Conservation (phyloP, 2,329 filamentous ascomycete species). For the Aspergillus quadricinctus region DNA sequence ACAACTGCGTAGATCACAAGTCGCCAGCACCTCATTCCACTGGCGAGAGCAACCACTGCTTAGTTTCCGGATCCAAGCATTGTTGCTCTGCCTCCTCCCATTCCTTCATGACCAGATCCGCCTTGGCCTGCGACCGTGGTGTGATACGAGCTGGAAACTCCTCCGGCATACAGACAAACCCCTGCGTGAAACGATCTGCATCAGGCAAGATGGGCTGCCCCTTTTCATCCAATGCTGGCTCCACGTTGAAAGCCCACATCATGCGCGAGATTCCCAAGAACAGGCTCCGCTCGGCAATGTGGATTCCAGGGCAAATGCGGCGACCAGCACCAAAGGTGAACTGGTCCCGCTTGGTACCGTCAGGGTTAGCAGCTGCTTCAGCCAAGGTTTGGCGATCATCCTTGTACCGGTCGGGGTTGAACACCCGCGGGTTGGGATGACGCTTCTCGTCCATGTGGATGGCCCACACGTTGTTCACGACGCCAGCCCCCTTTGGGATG, state of each 20-base stretch:
- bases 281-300: conserved; percentile 49
- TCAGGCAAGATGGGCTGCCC: conserved; percentile 37
- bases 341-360: conserved; percentile 46
- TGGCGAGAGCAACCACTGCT: not conserved
- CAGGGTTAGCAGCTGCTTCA: conserved; percentile 31
- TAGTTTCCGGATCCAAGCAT: not conserved
- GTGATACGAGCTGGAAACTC: conserved; percentile 35
- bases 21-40: not conserved
- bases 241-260: conserved; percentile 47
- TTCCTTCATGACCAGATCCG: conserved; percentile 10
- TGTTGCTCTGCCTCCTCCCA: not conserved
- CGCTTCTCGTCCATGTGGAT: conserved; percentile 41
- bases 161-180: conserved; percentile 43
- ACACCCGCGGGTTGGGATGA: conserved; percentile 37
- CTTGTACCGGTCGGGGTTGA: conserved; percentile 36
- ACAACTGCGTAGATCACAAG: not conserved
- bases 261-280: conserved; percentile 48
- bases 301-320: conserved; percentile 56
- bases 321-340: conserved; percentile 55
- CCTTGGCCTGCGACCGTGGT: conserved; percentile 29
- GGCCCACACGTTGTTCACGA: conserved; percentile 44
- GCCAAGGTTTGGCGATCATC: conserved; percentile 30
- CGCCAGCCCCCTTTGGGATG: conserved; percentile 47
- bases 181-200: conserved; percentile 38
- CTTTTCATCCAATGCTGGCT: conserved; percentile 20